phyloP scores from a whole-genome alignment of 2,329 filamentous ascomycete species.

The Dothistroma septosporum region DNA sequence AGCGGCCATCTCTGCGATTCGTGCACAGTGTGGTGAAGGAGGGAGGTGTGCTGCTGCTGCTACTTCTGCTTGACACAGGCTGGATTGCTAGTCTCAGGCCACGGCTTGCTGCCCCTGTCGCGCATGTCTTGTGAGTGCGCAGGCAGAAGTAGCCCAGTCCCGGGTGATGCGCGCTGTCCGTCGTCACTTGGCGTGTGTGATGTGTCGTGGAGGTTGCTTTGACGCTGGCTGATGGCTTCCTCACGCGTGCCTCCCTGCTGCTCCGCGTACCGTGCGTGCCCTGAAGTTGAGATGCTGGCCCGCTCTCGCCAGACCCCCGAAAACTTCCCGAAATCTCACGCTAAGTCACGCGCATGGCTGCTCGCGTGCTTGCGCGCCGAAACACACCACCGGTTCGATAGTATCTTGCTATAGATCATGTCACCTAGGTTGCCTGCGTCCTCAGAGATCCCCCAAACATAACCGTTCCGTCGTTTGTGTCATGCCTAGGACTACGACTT shows the following conservation, averaged over 20 bases:
- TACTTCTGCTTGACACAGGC: slow-evolving; percentile 4
- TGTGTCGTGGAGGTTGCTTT: not conserved
- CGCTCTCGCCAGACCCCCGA: not conserved
- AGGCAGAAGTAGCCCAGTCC: not conserved
- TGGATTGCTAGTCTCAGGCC: slow-evolving; percentile 7
- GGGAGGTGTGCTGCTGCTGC: not conserved
- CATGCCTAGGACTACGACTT: not conserved
- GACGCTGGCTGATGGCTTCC: not conserved
- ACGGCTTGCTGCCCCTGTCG: not conserved
- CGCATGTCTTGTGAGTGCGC: slow-evolving; percentile 6
- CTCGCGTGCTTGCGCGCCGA: not conserved
- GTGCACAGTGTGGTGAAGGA: not conserved
- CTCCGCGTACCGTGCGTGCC: not conserved
- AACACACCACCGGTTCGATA: not conserved
- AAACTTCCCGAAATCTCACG: not conserved
- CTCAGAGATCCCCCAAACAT: not conserved
- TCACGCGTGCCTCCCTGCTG: not conserved
- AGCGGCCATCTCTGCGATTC: slow-evolving; percentile 23
- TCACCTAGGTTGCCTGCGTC: not conserved
- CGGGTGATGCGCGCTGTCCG: not conserved
- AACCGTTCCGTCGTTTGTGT: not conserved
- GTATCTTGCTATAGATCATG: not conserved
- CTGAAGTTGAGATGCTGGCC: not conserved
- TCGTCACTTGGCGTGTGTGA: not conserved
- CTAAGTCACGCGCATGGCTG: not conserved